Evolutionary conservation across 2,329 filamentous ascomycete species (phyloP), one percentile per base, ranked within the genome.

Genomic region (Bretziella fagacearum): DNA sequence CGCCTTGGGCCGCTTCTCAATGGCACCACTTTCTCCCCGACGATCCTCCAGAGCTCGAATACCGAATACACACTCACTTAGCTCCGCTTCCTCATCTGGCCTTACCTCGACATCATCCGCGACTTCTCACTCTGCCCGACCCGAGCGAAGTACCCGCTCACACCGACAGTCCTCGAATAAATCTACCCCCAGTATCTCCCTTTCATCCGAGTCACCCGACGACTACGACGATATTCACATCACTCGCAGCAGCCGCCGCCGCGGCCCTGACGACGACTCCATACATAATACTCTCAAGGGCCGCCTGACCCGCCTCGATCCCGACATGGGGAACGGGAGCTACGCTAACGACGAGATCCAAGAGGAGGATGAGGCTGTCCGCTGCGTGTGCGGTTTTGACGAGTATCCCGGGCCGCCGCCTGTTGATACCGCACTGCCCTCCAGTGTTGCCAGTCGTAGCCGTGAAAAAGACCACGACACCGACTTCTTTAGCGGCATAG

Each of bases 371-470:
- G 91, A 96, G 66, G 78, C 91, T 48, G 94, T 94, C 58, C 79
- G 91, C 55, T 98, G 91, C 65, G 80, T 98, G 54, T 98, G 91
- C 64, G 87, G 86, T 55, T 79, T 82, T 56, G 85, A 93, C 58
- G 91, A 98, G 49, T 96, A 96, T 64, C 91, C 91, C 18, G 91
- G 91, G 46, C 82, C 79, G 56, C 74, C 81, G 50, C 73, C 74
- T 48, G 71, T 74, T 56, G 72, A 79, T 53, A 18, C 30, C 10
- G n/a, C 30, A 3, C 6, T 32, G 11, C 22, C 39, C 10, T 68
- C 70, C 3, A n/a, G 35, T 47, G 67, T 70, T 53, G 59, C 63
- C 46, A 71, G 70, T 52, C 60, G 65, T 42, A 66, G 63, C 52
- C 77, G 75, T 55, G 70, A 75, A 50, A 68, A 69, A 57, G 68